phyloP scores from a whole-genome alignment of 1,284 basidiomycete genomes.

The Stygiomarasmius scandens region DNA sequence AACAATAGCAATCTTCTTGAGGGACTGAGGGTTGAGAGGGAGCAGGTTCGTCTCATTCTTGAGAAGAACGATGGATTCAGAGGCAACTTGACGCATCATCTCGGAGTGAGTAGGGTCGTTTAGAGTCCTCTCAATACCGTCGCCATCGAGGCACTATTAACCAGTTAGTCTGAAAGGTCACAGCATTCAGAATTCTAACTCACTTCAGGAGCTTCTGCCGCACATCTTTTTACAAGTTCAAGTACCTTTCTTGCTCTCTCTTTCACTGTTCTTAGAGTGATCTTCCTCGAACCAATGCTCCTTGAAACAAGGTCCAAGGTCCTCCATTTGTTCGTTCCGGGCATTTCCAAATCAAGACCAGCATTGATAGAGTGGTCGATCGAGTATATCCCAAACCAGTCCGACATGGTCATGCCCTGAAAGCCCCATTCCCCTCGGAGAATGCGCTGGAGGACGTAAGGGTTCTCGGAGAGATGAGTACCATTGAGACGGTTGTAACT shows the following conservation, averaged over 20 bases:
- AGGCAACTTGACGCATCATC: constrained; percentile 66
- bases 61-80: constrained; percentile 71
- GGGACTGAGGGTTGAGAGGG: constrained; percentile 50
- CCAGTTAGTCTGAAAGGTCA: neutral
- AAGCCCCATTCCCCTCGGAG: constrained; percentile 80
- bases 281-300: constrained; percentile 63
- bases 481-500: constrained; percentile 76
- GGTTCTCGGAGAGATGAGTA: constrained; percentile 71
- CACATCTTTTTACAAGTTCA: constrained; percentile 65
- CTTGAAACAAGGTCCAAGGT: constrained; percentile 66
- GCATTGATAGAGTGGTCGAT: constrained; percentile 70
- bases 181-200: too few relatives aligned
- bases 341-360: constrained; percentile 82
- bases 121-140: constrained; percentile 61
- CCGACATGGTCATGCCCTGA: constrained; percentile 44
- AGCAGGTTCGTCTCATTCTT: constrained; percentile 69
- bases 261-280: constrained; percentile 66
- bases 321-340: constrained; percentile 72
- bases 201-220: constrained; percentile 63
- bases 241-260: constrained; percentile 69
- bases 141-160: constrained; percentile 66
- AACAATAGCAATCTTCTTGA: constrained; percentile 75
- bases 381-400: constrained; percentile 68
- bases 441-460: constrained; percentile 60
- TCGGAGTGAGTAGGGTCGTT: constrained; percentile 62